Conservation (phyloP, 371 early-diverging fungal genomes). For the Mortierella sp. region DNA sequence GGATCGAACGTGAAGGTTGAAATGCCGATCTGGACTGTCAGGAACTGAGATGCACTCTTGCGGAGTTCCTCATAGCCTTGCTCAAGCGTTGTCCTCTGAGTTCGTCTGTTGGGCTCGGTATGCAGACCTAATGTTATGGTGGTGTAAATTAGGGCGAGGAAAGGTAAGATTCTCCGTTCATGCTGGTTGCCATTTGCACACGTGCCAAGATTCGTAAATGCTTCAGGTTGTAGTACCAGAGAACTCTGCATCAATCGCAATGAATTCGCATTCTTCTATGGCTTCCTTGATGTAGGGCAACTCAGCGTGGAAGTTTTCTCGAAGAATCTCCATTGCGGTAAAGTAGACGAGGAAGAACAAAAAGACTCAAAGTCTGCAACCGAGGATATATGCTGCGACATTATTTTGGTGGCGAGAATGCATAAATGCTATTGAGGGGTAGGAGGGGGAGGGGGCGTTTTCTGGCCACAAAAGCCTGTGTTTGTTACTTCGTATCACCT, state of each 20-base stretch:
- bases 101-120: conserved; percentile 38
- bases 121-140: conserved; percentile 31
- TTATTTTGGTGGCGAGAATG: not conserved
- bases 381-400: not conserved
- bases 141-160: not conserved
- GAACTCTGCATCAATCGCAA: conserved; percentile 90
- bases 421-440: no score
- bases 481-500: no score
- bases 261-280: conserved; percentile 79
- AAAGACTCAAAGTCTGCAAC: no score
- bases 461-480: no score
- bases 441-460: no score
- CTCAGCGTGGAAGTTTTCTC: conserved; percentile 71
- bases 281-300: conserved; percentile 72
- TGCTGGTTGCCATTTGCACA: not conserved
- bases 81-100: conserved; percentile 34
- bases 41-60: conserved; percentile 44
- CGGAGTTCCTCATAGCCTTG: conserved; percentile 50
- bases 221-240: conserved; percentile 68
- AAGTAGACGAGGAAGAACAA: conserved; percentile 44
- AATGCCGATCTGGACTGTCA: conserved; percentile 82
- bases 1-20: conserved; percentile 81
- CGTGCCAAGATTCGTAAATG: not conserved
- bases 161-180: not conserved
- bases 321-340: conserved; percentile 68